A percentile compares a stretch with the other conserved stretches of the same genome.
These are phyloP conservation scores for Sporothrix curviconia DNA, from an alignment of 2,329 filamentous ascomycete species.

Conservation along the genomic window DNA sequence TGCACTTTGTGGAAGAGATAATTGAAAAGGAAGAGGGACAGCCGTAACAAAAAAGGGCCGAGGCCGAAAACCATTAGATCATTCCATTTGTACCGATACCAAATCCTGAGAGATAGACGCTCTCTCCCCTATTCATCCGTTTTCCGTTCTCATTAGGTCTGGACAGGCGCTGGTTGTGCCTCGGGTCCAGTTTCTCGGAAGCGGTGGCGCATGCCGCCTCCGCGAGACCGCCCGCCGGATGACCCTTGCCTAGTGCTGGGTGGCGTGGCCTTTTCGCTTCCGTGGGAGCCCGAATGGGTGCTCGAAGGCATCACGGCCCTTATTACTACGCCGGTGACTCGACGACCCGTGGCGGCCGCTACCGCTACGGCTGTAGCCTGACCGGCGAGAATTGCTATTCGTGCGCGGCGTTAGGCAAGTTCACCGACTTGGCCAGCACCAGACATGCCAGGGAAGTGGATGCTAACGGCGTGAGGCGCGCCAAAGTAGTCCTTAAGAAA, in stretches of 20 bases:
- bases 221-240: conserved; percentile 12
- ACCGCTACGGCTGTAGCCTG: conserved; percentile 12
- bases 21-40: too few relatives aligned
- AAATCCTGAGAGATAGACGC: background rate
- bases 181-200: conserved; percentile 17
- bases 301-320: conserved; percentile 13
- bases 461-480: conserved; percentile 31
- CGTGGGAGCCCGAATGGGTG: conserved; percentile 15
- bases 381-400: conserved; percentile 19
- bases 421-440: conserved; percentile 32
- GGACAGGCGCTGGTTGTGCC: conserved; percentile 11
- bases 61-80: too few relatives aligned
- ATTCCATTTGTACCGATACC: too few relatives aligned
- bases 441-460: conserved; percentile 41
- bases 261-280: conserved; percentile 10
- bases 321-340: conserved; percentile 8
- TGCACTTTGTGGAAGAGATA: too few relatives aligned
- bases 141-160: conserved; percentile 4
- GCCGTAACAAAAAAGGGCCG: too few relatives aligned
- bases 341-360: conserved; percentile 13
- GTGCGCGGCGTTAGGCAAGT: conserved; percentile 23
- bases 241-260: conserved; percentile 7
- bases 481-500: conserved; percentile 37
- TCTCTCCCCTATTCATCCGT: background rate
- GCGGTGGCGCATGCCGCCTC: conserved; percentile 14